Base-by-base conservation (phyloP, 2,329 filamentous ascomycete species). In the Cyclaneusma minus region DNA sequence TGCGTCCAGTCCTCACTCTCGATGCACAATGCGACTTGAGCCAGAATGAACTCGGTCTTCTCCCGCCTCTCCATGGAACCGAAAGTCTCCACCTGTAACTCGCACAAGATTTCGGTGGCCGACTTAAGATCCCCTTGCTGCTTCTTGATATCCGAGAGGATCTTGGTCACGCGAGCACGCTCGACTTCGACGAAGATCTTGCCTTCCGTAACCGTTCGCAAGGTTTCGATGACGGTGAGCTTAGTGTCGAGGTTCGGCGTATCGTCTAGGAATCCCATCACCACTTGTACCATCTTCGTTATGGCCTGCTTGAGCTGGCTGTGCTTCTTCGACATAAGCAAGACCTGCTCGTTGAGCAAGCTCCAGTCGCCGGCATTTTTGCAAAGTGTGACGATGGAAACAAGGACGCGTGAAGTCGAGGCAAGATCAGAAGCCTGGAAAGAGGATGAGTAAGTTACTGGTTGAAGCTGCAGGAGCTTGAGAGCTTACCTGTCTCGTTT, bases 141-240 rank as follows among this genome's bases (percentile, higher is more conserved):
- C 58, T 92, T 94, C 66, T 95, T 95, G 64, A 98, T 95, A 54
- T 94, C 73, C 27, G 89, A 95, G 8, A 98, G 66, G 38, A 93
- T 91, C 49, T 78, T 83, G 43, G 89, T 98, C 33, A 98, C 77
- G 40, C 89, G 80, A 37, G 89, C 89, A 40, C 89, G 76, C 64
- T 98, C 89, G 28, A 98, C 89, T 62, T 98, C 89, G 43, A 98
- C 87, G 46, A 98, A 98, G 51, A 98, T 98, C 78, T 98, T 98
- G 57, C 89, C 89, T 56, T 98, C 89, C 6, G 89, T 98, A 25
- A 98, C 87, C 21, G 87, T 95, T 42, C 89, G 73, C 45, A 98
- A 56, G 2, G 87, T 91, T 56, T 98, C 87, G 45, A 98, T 98
- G 32, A 93, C 73, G 13, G 81, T 78, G 30, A 98, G 63, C 60